Conservation (phyloP, 768 basidiomycete species). For the Psilocybe cyanescens region DNA sequence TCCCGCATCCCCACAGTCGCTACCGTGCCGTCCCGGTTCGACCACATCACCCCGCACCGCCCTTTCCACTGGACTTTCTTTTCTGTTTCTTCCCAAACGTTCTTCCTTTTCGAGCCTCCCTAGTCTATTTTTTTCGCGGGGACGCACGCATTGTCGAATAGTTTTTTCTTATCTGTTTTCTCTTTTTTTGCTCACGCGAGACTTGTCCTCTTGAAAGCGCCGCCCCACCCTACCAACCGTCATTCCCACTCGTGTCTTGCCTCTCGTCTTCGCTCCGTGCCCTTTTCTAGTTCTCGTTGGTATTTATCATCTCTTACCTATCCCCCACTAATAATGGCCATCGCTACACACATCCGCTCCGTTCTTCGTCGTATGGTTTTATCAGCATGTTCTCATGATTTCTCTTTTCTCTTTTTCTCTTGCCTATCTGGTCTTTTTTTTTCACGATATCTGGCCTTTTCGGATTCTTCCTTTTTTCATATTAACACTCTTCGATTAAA, state of each 20-base stretch:
- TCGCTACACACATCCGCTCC: constrained; percentile 19
- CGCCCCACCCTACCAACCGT: constrained; percentile 7
- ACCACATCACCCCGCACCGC: constrained; percentile 6
- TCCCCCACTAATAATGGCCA: constrained; percentile 32
- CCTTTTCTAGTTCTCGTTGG: constrained; percentile 17
- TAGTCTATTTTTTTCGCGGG: constrained; percentile 15
- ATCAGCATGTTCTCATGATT: constrained; percentile 19
- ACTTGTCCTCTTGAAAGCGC: neutral
- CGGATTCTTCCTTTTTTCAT: constrained; percentile 17
- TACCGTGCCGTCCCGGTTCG: constrained; percentile 27
- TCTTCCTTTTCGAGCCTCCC: constrained; percentile 5
- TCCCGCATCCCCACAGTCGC: constrained; percentile 15
- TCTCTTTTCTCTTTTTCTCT: constrained; percentile 32
- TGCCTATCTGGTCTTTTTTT: constrained; percentile 19
- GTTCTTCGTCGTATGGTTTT: constrained; percentile 18
- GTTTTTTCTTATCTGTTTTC: neutral
- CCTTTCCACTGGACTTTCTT: constrained; percentile 22
- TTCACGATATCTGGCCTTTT: constrained; percentile 39
- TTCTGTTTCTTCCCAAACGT: constrained; percentile 17
- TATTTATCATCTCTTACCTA: constrained; percentile 40
- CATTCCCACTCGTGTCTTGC: neutral
- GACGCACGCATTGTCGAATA: neutral
- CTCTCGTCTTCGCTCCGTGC: constrained; percentile 1
- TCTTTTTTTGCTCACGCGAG: neutral
- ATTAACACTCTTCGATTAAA: constrained; percentile 14